phyloP scores from a whole-genome alignment of 208 protist species.

The Acanthamoeba castellanii region DNA sequence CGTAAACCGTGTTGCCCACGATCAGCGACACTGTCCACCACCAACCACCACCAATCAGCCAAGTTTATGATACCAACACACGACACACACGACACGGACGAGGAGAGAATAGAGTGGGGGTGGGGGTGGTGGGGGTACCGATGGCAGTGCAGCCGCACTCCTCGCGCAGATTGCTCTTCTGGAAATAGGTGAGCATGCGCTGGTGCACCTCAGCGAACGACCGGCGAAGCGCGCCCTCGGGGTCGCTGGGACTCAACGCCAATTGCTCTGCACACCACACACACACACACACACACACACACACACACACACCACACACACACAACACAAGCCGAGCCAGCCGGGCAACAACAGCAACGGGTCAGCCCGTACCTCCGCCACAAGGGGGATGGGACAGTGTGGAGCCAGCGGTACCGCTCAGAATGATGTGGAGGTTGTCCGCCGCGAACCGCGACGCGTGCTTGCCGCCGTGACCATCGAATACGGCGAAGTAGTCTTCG shows the following conservation, averaged over 20 bases:
- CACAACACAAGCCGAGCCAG: too few species aligned
- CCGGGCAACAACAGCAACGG: too few species aligned
- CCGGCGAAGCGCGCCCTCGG: conserved; percentile 27
- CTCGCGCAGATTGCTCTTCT: conserved; percentile 45
- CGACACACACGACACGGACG: not conserved
- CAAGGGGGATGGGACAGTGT: too few species aligned
- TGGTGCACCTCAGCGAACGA: conserved; percentile 46
- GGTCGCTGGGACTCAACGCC: conserved; percentile 26
- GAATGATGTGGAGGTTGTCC: conserved; percentile 25
- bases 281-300: too few species aligned
- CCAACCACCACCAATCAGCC: not conserved
- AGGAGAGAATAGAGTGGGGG: not conserved
- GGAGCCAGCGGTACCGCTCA: not conserved
- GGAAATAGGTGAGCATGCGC: conserved; percentile 61
- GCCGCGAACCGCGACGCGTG: conserved; percentile 32
- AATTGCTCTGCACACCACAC: conserved; percentile 5
- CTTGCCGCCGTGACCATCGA: conserved; percentile 66
- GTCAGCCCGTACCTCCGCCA: too few species aligned
- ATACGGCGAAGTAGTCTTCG: conserved; percentile 70
- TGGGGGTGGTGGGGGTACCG: not conserved
- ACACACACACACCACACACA: too few species aligned
- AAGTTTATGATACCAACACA: not conserved
- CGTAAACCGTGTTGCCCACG: conserved; percentile 19
- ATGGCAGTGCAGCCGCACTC: conserved; percentile 62
- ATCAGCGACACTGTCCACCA: not conserved